These are phyloP conservation scores for Arthrinium phaeospermum DNA, from an alignment of 2,329 filamentous ascomycete genomes.

Conservation along the genomic window DNA sequence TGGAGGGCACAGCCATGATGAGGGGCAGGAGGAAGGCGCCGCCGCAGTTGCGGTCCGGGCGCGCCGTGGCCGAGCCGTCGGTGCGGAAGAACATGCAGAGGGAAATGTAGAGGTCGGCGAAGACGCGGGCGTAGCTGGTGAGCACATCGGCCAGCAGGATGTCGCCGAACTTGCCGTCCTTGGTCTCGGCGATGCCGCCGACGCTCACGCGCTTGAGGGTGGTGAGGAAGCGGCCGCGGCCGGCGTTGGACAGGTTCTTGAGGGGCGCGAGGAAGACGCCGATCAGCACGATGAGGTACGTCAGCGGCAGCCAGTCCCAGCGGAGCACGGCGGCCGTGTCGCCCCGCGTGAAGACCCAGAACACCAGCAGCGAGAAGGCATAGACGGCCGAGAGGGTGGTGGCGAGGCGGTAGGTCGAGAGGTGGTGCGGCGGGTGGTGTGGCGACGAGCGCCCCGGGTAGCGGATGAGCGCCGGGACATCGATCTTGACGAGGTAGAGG, in stretches of 20 bases:
- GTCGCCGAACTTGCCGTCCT: constrained; percentile 94
- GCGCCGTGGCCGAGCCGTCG: constrained; percentile 75
- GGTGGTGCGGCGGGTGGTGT: constrained; percentile 75
- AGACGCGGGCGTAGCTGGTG: constrained; percentile 91
- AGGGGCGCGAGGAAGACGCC: constrained; percentile 76
- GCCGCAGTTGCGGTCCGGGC: constrained; percentile 82
- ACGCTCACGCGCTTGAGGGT: constrained; percentile 80
- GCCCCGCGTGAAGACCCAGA: constrained; percentile 82
- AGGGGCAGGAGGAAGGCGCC: constrained; percentile 81
- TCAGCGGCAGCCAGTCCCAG: constrained; percentile 86
- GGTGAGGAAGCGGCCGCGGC: constrained; percentile 75
- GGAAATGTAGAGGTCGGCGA: constrained; percentile 87
- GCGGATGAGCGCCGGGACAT: constrained; percentile 83
- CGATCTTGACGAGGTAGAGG: constrained; percentile 79
- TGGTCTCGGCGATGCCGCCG: constrained; percentile 83
- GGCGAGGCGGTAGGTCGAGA: constrained; percentile 86
- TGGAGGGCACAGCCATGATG: constrained; percentile 80
- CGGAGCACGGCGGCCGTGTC: constrained; percentile 71
- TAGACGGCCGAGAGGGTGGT: constrained; percentile 76
- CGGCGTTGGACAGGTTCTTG: constrained; percentile 69
- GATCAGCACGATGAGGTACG: constrained; percentile 76
- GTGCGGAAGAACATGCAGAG: constrained; percentile 88
- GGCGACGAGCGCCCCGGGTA: constrained; percentile 78
- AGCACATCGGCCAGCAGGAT: constrained; percentile 91
- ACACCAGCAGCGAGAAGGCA: constrained; percentile 73